A percentile compares a stretch with the other conserved stretches of the same genome.
Evolutionary conservation across 345 rosid genomes (phyloP).

Genomic region (Gossypium mustelinum): DNA sequence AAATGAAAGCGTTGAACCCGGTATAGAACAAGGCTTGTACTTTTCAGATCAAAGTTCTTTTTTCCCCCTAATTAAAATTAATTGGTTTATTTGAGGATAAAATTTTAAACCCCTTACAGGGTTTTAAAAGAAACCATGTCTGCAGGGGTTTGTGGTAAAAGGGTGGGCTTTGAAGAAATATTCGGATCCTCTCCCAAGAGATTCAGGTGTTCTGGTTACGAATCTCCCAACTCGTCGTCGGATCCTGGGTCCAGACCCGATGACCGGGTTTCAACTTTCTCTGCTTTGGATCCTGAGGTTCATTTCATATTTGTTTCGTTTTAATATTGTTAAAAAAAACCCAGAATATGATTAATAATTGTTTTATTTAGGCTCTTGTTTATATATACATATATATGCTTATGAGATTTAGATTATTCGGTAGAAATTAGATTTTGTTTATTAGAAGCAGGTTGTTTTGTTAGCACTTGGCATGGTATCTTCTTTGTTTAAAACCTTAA

Average conservation of each 20-base stretch:
- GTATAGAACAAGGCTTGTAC: neutral
- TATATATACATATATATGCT: neutral
- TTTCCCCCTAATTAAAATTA: neutral
- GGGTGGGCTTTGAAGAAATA: constrained; percentile 11
- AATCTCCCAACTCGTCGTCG: constrained; percentile 5
- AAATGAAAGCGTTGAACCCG: neutral
- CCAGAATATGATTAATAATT: neutral
- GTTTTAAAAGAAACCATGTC: constrained; percentile 7
- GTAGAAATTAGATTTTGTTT: neutral
- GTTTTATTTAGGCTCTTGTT: neutral
- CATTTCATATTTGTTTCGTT: neutral
- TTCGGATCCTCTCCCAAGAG: constrained; percentile 9
- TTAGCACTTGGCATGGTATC: neutral
- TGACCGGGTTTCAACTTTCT: constrained; percentile 2
- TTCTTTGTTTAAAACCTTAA: neutral
- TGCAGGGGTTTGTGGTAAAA: constrained; percentile 7
- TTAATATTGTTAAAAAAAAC: too few species aligned
- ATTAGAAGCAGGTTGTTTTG: neutral
- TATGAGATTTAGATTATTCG: neutral
- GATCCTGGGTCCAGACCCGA: constrained; percentile 5
- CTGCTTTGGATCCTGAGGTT: constrained; percentile 10
- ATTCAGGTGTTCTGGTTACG: constrained; percentile 6
- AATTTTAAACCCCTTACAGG: neutral
- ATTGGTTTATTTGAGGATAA: neutral
- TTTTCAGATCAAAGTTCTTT: neutral